Percentiles rank a stretch among this genome's conserved stretches.
These are phyloP conservation scores for Pyricularia grisea DNA, from an alignment of 2,329 filamentous ascomycete genomes.

Conservation along the genomic window DNA sequence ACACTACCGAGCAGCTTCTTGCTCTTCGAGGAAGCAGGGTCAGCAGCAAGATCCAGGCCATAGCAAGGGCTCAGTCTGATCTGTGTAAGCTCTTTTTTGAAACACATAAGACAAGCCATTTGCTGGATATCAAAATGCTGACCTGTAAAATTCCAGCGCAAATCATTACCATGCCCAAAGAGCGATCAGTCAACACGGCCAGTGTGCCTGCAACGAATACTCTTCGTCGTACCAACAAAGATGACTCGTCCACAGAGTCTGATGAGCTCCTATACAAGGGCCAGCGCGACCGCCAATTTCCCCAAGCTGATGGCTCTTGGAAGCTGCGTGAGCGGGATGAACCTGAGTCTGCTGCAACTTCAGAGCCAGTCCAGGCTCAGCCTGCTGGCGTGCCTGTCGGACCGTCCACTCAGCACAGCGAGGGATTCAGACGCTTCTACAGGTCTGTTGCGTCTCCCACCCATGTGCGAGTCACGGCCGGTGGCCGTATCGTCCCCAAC, in stretches of 20 bases:
- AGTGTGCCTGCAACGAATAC: not conserved
- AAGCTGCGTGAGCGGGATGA: slow-evolving; percentile 35
- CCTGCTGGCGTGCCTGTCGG: slow-evolving; percentile 45
- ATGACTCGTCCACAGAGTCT: slow-evolving; percentile 22
- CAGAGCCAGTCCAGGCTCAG: slow-evolving; percentile 18
- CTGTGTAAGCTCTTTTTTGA: not conserved
- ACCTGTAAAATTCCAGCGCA: not conserved
- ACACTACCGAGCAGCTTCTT: slow-evolving; percentile 12
- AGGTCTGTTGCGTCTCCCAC: slow-evolving; percentile 59
- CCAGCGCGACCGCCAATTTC: slow-evolving; percentile 17
- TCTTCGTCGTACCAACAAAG: slow-evolving; percentile 14
- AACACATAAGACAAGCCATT: not conserved
- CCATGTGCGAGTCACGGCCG: slow-evolving; percentile 57
- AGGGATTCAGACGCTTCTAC: slow-evolving; percentile 60
- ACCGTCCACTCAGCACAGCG: slow-evolving; percentile 44
- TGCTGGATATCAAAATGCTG: not conserved
- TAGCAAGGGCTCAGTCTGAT: not conserved
- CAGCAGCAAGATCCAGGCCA: not conserved
- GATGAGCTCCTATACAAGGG: slow-evolving; percentile 21
- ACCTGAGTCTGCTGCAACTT: slow-evolving; percentile 26
- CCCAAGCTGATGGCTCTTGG: slow-evolving; percentile 21
- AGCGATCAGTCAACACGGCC: not conserved
- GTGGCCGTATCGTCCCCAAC: slow-evolving; percentile 58
- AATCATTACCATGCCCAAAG: not conserved
- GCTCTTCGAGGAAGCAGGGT: slow-evolving; percentile 7